Evolutionary conservation across 2,329 filamentous ascomycete species (phyloP), one percentile per base, ranked within the genome.

Genomic region (Aspergillus quadrilineatus): DNA sequence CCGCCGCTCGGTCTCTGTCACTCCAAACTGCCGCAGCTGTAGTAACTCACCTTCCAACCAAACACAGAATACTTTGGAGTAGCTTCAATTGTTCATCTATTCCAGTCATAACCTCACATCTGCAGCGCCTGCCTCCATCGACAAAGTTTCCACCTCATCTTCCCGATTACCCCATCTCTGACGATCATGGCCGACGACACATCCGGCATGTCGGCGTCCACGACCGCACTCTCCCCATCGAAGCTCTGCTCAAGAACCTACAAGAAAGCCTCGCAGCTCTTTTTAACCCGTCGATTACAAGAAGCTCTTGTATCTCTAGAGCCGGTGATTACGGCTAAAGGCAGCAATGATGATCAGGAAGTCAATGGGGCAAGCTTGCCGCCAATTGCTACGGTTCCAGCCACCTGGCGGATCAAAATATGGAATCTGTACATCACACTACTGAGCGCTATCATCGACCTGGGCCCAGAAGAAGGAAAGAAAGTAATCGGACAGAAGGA

Each of bases 391-490:
- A 85, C 82, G 61, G 91, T 91, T 52, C 92, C 89, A 42, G 85
- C 89, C 63, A 89, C 87, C 32, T 94, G 90, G 56, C 82, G 92
- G 63, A 89, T 96, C 73, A 99, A 97, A 75, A 89, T 97, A 61
- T 99, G 94, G 94, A 96, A 92, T 73, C 82, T 99, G 67, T 99
- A 97, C 72, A 83, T 97, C 63, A 96, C 92, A 15, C 88, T 97
- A 50, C 80, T 97, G 60, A 96, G 97, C 77, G 89, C 91, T 39
- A 89, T 97, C 61, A 80, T 96, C 36, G 93, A 97, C 68, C 80
- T 97, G 69, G 91, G 92, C 55, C 82, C 89, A 1, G 90, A 96
- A 64, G 92, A 97, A 73, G 94, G 93, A 49, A 96, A 94, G 77
- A 85, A 88, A 50, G 84, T 88, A 10, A 96, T 97, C 76, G 94